These are phyloP conservation scores for Saturnispora quitensis DNA, from an alignment of 805 yeast species.

Conservation along the genomic window DNA sequence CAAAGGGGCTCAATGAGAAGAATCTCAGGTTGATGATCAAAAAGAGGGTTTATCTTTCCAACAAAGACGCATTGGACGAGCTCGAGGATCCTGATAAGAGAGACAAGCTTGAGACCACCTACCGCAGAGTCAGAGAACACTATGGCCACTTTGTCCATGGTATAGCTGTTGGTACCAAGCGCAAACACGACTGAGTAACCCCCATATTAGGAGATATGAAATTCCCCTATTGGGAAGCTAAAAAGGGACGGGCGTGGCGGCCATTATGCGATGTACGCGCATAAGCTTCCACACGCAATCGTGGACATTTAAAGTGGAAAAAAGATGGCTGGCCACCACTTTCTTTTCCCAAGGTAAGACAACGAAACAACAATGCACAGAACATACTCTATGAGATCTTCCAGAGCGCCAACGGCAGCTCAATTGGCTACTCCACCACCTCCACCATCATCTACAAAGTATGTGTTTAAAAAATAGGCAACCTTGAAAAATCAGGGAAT, in stretches of 20 bases:
- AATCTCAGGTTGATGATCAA: constrained; percentile 57
- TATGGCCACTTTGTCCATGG: constrained; percentile 36
- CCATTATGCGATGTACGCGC: neutral
- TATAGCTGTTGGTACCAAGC: neutral
- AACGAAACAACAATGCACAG: constrained; percentile 64
- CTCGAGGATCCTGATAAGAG: constrained; percentile 50
- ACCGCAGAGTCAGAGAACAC: constrained; percentile 57
- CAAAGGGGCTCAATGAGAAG: constrained; percentile 21
- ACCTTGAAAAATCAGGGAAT: neutral
- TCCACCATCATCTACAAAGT: constrained; percentile 71
- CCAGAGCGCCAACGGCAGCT: constrained; percentile 96
- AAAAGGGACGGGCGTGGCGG: neutral
- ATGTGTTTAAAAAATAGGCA: constrained; percentile 8
- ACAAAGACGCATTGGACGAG: constrained; percentile 65
- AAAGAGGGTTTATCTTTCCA: constrained; percentile 65
- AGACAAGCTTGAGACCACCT: constrained; percentile 40
- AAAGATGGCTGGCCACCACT: constrained; percentile 6
- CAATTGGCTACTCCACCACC: constrained; percentile 97
- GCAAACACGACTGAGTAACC: neutral
- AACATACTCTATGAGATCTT: constrained; percentile 92
- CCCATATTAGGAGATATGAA: neutral
- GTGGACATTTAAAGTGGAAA: neutral
- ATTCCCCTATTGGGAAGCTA: neutral
- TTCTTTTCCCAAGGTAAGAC: neutral
- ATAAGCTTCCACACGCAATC: neutral